Evolutionary conservation across 495 filamentous ascomycete species (phyloP).

Genomic region (Cairneyella variabilis): DNA sequence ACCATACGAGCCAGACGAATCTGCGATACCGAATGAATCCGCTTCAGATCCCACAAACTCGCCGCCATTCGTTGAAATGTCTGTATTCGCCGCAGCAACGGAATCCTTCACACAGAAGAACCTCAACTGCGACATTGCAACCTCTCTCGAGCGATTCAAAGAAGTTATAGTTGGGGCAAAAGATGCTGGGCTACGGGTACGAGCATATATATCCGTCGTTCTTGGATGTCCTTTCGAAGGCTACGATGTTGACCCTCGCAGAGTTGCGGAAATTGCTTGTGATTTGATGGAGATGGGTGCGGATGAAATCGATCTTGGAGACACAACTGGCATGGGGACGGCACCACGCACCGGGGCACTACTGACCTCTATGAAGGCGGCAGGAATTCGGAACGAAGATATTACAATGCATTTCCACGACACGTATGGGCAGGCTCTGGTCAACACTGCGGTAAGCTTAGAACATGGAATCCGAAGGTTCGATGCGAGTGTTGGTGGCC

Average conservation of each 20-base stretch:
- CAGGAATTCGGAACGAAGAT: constrained; percentile 75
- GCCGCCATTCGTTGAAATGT: constrained; percentile 66
- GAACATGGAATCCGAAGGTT: constrained; percentile 88
- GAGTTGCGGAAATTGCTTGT: constrained; percentile 80
- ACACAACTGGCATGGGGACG: constrained; percentile 97
- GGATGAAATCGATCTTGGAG: constrained; percentile 89
- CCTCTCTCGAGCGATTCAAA: constrained; percentile 71
- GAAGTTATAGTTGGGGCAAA: constrained; percentile 75
- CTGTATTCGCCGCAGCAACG: constrained; percentile 88
- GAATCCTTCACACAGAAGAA: constrained; percentile 89
- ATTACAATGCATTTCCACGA: constrained; percentile 95
- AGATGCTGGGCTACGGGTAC: constrained; percentile 65
- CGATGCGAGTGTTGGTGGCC: constrained; percentile 82
- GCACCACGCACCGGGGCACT: constrained; percentile 72
- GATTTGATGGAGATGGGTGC: constrained; percentile 89
- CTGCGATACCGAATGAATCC: constrained; percentile 8
- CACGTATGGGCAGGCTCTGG: constrained; percentile 91
- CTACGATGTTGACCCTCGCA: constrained; percentile 68
- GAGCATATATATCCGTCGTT: constrained; percentile 93
- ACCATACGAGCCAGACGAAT: constrained; percentile 5
- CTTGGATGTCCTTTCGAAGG: constrained; percentile 95
- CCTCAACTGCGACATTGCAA: constrained; percentile 82
- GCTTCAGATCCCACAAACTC: constrained; percentile 23
- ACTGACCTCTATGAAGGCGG: constrained; percentile 63
- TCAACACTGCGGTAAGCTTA: constrained; percentile 81